Evolutionary conservation across 2,329 filamentous ascomycete genomes (phyloP).

Genomic region (Trichoderma lentiforme): DNA sequence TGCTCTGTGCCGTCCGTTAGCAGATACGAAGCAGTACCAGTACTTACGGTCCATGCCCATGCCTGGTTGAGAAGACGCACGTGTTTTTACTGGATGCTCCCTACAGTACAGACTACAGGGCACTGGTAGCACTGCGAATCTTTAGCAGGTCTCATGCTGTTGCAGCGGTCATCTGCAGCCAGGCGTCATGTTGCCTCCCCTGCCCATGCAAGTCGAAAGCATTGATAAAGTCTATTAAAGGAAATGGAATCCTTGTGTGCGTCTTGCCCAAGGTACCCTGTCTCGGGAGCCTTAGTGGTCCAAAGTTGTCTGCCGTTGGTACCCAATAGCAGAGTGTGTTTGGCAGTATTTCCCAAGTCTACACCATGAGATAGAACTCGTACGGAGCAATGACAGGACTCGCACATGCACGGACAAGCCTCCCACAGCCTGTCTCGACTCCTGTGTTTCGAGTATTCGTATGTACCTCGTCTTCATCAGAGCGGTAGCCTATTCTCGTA

Average conservation of each 20-base stretch:
- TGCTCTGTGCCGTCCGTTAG: background rate
- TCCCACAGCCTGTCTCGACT: background rate
- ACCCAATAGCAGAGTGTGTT: conserved; percentile 8
- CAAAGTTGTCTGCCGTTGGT: conserved; percentile 2
- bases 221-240: background rate
- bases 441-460: background rate
- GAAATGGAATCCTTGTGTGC: background rate
- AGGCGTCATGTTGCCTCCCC: background rate
- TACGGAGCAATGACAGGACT: background rate
- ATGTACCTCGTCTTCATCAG: background rate
- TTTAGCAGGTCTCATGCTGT: background rate
- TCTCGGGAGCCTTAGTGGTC: background rate
- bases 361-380: no score
- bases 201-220: background rate
- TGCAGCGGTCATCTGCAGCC: background rate
- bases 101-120: background rate
- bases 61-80: background rate
- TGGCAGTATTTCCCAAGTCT: background rate
- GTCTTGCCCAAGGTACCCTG: background rate
- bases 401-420: background rate
- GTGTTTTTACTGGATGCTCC: background rate
- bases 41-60: background rate
- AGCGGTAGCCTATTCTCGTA: background rate
- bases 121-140: background rate
- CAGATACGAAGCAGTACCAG: background rate